Conservation (phyloP, 805 yeast genomes). For the Clavispora fructus region DNA sequence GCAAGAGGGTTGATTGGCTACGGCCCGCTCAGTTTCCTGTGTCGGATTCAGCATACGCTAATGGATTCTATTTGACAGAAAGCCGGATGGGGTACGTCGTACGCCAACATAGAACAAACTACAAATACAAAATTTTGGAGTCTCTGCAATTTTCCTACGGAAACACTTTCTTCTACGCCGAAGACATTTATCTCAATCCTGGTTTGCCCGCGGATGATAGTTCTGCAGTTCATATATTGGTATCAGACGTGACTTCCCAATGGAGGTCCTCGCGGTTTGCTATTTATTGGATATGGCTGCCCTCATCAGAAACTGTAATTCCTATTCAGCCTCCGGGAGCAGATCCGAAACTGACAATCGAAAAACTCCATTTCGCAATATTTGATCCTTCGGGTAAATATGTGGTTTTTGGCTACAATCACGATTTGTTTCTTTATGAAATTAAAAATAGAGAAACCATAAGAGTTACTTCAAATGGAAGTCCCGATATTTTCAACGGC, state of each 20-base stretch:
- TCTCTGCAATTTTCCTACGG: constrained; percentile 34
- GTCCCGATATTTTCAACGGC: constrained; percentile 52
- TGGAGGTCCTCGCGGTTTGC: constrained; percentile 38
- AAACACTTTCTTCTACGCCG: constrained; percentile 30
- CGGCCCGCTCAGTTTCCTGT: constrained; percentile 26
- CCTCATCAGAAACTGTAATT: constrained; percentile 19
- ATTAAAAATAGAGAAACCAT: constrained; percentile 17
- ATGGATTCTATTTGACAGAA: constrained; percentile 28
- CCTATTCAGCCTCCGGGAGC: constrained; percentile 30
- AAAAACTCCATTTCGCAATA: constrained; percentile 35
- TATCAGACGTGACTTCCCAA: constrained; percentile 44
- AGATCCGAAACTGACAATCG: constrained; percentile 10
- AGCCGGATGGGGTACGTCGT: constrained; percentile 15
- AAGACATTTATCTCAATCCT: constrained; percentile 34
- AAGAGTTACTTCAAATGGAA: constrained; percentile 50
- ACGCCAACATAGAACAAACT: constrained; percentile 24
- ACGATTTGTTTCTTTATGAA: constrained; percentile 49
- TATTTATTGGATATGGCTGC: constrained; percentile 33
- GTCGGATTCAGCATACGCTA: constrained; percentile 7
- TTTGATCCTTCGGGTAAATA: constrained; percentile 60
- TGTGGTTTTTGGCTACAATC: constrained; percentile 51
- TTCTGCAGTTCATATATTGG: constrained; percentile 46
- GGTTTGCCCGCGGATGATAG: constrained; percentile 38
- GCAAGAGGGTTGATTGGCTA: constrained; percentile 24
- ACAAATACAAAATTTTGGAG: constrained; percentile 23